Conservation (phyloP, 331 rosid species). For the Stylosanthes scabra region DNA sequence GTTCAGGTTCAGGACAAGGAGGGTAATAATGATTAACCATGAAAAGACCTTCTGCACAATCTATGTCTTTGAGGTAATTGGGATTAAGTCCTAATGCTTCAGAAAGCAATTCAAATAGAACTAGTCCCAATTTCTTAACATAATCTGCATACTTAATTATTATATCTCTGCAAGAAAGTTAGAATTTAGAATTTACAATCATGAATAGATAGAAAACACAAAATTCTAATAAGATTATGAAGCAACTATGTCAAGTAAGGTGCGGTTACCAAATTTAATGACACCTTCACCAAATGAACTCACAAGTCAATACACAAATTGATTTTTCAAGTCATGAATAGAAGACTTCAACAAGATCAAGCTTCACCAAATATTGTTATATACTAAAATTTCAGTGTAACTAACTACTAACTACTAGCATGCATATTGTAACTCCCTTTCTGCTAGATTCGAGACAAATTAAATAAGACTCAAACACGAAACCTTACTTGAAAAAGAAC, state of each 20-base stretch:
- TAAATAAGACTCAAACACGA: no score
- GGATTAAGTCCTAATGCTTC: constrained; percentile 35
- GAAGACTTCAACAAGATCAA: no score
- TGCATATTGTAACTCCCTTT: no score
- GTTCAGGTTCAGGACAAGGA: constrained; percentile 31
- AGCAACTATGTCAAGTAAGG: background rate
- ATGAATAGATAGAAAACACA: background rate
- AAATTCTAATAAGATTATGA: background rate
- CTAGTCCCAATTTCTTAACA: constrained; percentile 14
- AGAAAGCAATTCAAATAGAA: constrained; percentile 29
- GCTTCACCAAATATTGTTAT: no score
- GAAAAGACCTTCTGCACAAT: constrained; percentile 33
- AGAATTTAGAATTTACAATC: background rate
- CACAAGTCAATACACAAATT: no score
- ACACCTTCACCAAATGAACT: no score
- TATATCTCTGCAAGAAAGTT: constrained; percentile 24
- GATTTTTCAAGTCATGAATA: no score
- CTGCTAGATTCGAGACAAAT: no score
- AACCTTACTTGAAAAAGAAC: no score
- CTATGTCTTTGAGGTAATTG: constrained; percentile 29
- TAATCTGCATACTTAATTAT: background rate
- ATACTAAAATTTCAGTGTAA: background rate
- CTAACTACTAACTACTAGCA: no score
- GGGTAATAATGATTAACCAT: constrained; percentile 23
- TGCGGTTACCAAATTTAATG: background rate